Evolutionary conservation across 331 rosid species (phyloP).

Genomic region (Arachis monticola): DNA sequence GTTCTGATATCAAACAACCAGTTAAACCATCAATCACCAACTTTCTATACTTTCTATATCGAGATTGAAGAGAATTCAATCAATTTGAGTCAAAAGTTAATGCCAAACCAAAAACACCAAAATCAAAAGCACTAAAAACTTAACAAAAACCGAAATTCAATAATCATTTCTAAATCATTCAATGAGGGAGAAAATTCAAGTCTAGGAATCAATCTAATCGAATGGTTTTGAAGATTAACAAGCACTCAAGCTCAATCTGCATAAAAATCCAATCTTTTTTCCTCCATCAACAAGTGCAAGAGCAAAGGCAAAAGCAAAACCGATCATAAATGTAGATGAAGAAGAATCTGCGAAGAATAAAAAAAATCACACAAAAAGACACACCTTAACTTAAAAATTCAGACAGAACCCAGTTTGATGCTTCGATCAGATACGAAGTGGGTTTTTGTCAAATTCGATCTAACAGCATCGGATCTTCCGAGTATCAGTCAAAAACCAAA

Average conservation of each 20-base stretch:
- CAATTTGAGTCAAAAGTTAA: constrained; percentile 42
- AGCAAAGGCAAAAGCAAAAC: constrained; percentile 18
- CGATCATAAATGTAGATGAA: constrained; percentile 64
- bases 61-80: constrained; percentile 37
- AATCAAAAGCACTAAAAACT: too few species aligned
- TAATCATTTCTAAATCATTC: constrained; percentile 33
- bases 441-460: constrained; percentile 71
- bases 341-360: constrained; percentile 38
- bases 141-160: constrained; percentile 31
- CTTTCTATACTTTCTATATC: constrained; percentile 8
- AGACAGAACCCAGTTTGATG: constrained; percentile 71
- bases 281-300: constrained; percentile 28
- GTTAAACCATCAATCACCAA: constrained; percentile 42
- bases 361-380: neutral
- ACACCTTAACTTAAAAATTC: constrained; percentile 68
- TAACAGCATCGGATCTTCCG: constrained; percentile 76
- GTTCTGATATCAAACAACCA: constrained; percentile 50
- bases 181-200: constrained; percentile 40
- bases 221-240: constrained; percentile 26
- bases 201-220: constrained; percentile 40
- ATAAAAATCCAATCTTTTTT: constrained; percentile 41
- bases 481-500: constrained; percentile 59
- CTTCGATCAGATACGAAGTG: constrained; percentile 61
- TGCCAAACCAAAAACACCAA: constrained; percentile 17
- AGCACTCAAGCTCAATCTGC: constrained; percentile 29